Evolutionary conservation across 768 basidiomycete species (phyloP).

Genomic region (Hortiboletus flavorubellus): DNA sequence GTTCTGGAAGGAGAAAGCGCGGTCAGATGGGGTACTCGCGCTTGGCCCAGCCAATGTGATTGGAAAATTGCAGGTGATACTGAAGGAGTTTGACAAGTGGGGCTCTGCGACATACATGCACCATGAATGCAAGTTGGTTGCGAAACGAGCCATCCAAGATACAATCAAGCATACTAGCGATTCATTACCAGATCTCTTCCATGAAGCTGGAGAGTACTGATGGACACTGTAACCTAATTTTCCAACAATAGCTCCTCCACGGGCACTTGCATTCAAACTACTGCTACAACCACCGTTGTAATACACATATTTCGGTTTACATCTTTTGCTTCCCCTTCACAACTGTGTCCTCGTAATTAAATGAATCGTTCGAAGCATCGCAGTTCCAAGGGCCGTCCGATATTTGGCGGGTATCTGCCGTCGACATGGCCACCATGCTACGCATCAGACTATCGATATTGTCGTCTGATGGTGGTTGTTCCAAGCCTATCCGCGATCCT

Average conservation of each 20-base stretch:
- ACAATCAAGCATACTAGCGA: constrained; percentile 56
- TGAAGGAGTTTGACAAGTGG: constrained; percentile 69
- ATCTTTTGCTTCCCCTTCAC: constrained; percentile 26
- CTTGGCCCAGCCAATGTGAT: constrained; percentile 64
- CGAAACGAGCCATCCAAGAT: constrained; percentile 54
- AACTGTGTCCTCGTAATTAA: constrained; percentile 25
- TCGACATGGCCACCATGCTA: constrained; percentile 36
- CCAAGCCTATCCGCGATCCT: constrained; percentile 35
- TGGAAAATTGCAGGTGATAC: constrained; percentile 57
- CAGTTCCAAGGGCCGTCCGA: constrained; percentile 31
- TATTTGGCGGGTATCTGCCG: constrained; percentile 11
- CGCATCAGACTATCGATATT: constrained; percentile 41
- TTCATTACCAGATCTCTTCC: constrained; percentile 60
- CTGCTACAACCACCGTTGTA: neutral
- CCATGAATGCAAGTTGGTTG: constrained; percentile 62
- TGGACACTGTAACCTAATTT: neutral
- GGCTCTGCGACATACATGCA: constrained; percentile 78
- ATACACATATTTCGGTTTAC: constrained; percentile 6
- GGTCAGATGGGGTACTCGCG: constrained; percentile 54
- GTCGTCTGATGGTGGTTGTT: constrained; percentile 34
- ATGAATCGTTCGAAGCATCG: constrained; percentile 13
- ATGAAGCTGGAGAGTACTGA: constrained; percentile 34
- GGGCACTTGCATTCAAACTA: neutral
- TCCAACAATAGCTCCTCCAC: neutral
- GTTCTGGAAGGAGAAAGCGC: constrained; percentile 77